Percentiles rank a stretch among this genome's conserved stretches.
phyloP scores from a whole-genome alignment of 768 basidiomycete species.

The Coprinellus aureogranulatus region DNA sequence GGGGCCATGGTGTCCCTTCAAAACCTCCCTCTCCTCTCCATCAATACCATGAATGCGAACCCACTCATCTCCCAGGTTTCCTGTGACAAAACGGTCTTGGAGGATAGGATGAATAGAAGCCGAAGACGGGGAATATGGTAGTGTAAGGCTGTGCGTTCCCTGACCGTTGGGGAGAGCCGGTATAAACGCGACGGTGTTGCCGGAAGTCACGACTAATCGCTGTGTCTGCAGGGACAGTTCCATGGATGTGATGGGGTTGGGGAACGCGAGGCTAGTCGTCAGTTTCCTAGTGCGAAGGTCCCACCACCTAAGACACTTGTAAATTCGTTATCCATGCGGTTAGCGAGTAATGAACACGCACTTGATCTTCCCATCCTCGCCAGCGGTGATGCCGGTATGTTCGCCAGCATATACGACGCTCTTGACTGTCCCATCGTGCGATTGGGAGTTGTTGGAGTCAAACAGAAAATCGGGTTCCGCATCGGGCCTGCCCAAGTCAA shows the following conservation, averaged over 20 bases:
- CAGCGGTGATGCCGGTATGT: constrained; percentile 82
- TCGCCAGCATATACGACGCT: constrained; percentile 94
- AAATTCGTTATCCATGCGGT: constrained; percentile 12
- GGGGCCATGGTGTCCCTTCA: constrained; percentile 97
- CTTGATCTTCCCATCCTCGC: constrained; percentile 91
- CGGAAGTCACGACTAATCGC: constrained; percentile 85
- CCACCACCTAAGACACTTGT: constrained; percentile 75
- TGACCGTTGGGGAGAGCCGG: constrained; percentile 65
- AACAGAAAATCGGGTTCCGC: constrained; percentile 81
- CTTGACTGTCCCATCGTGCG: constrained; percentile 88
- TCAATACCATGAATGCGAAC: constrained; percentile 89
- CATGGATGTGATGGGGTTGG: constrained; percentile 88
- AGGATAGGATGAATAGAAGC: constrained; percentile 90
- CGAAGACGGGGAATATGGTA: constrained; percentile 87
- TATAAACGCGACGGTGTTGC: constrained; percentile 90
- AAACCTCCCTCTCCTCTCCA: constrained; percentile 85
- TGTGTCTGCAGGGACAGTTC: constrained; percentile 81
- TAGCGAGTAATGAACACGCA: constrained; percentile 31
- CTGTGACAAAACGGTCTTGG: constrained; percentile 90
- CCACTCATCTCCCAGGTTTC: constrained; percentile 90
- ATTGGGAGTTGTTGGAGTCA: constrained; percentile 51
- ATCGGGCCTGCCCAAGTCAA: constrained; percentile 83
- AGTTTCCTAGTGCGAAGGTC: constrained; percentile 78
- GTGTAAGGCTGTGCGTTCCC: constrained; percentile 70
- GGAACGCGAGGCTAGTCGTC: constrained; percentile 68